Evolutionary conservation across 495 filamentous ascomycete genomes (phyloP).

Genomic region (Aspergillus ostianus): DNA sequence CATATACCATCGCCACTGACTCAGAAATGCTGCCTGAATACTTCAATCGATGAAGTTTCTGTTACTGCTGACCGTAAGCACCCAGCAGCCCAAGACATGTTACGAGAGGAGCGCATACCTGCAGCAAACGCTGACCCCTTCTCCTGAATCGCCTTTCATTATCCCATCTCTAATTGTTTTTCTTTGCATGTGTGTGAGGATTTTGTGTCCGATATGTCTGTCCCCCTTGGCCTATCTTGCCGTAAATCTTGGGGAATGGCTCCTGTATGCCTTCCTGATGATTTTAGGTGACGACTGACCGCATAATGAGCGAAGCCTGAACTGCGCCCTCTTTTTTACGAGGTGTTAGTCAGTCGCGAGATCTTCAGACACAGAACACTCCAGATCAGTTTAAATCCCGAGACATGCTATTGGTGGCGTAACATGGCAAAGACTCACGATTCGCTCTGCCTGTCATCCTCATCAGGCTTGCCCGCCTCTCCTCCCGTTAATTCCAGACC

Average conservation of each 20-base stretch:
- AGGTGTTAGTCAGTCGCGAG: too few relatives aligned
- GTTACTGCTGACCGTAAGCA: neutral
- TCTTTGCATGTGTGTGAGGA: neutral
- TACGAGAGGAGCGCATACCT: neutral
- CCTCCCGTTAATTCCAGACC: neutral
- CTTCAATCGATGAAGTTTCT: too few relatives aligned
- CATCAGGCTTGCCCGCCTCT: neutral
- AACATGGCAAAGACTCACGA: neutral
- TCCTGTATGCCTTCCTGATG: neutral
- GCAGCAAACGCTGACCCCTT: too few relatives aligned
- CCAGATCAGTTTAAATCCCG: too few relatives aligned
- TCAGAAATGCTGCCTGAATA: neutral
- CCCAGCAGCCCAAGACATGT: neutral
- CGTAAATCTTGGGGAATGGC: neutral
- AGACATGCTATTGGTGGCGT: neutral
- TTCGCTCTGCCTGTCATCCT: too few relatives aligned
- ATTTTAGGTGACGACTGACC: neutral
- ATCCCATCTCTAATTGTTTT: neutral
- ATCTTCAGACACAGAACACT: too few relatives aligned
- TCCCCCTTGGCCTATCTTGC: neutral
- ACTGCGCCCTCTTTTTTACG: too few relatives aligned
- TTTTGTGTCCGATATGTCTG: neutral
- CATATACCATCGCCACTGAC: neutral
- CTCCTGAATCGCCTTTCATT: too few relatives aligned
- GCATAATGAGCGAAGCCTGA: too few relatives aligned